Conservation (phyloP, 352 stramenopile genomes). For the Peronospora farinosa region DNA sequence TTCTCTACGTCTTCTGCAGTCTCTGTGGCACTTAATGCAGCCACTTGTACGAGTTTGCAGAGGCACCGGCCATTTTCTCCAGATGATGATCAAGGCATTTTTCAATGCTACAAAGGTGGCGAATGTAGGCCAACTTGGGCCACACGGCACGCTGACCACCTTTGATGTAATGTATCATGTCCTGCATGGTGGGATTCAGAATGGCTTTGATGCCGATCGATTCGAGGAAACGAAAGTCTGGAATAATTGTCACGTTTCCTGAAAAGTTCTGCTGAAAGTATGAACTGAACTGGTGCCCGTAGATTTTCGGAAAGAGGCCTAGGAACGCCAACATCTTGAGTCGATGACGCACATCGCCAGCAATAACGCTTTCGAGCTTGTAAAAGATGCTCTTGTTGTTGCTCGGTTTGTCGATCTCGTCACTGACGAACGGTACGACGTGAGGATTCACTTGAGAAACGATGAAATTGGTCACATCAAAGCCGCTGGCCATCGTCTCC, state of each 20-base stretch:
- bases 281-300: slow-evolving; percentile 70
- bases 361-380: slow-evolving; percentile 83
- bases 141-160: slow-evolving; percentile 87
- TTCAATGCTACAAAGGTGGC: slow-evolving; percentile 91
- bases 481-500: slow-evolving; percentile 89
- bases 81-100: slow-evolving; percentile 42
- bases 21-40: slow-evolving; percentile 22
- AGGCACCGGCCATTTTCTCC: slow-evolving; percentile 25
- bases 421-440: slow-evolving; percentile 88
- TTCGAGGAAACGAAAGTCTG: slow-evolving; percentile 74
- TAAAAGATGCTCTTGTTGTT: slow-evolving; percentile 63
- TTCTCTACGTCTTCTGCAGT: not conserved
- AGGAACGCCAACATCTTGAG: slow-evolving; percentile 78
- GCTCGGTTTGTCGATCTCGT: slow-evolving; percentile 73
- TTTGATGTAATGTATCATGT: slow-evolving; percentile 70
- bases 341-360: slow-evolving; percentile 46
- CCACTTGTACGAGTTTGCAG: slow-evolving; percentile 38
- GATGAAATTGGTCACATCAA: slow-evolving; percentile 93
- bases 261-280: slow-evolving; percentile 93
- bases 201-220: slow-evolving; percentile 80
- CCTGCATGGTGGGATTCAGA: slow-evolving; percentile 66
- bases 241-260: slow-evolving; percentile 93
- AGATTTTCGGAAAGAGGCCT: slow-evolving; percentile 81
- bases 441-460: slow-evolving; percentile 88
- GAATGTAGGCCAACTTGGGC: slow-evolving; percentile 91